Evolutionary conservation across 139 green algal genomes (phyloP), one percentile per base, ranked within the genome.

Genomic region (Picochlorum sp.): DNA sequence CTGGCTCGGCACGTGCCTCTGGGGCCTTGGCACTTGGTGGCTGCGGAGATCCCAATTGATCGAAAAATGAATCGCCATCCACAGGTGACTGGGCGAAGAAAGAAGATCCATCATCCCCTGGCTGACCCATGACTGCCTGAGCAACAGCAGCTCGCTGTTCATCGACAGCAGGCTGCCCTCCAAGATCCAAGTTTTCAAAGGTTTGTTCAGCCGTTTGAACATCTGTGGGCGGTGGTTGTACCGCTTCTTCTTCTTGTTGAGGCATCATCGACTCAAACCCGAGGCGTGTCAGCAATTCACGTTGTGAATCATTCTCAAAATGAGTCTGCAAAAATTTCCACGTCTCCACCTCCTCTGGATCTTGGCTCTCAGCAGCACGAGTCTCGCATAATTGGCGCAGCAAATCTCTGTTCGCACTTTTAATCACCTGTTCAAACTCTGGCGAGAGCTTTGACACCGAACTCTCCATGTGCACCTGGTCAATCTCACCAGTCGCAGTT

Each of bases 251-350:
- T 34, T 65, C 69, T 5, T 72, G 71, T 21, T 55, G 57, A 1
- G 73, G 49, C 16, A 90, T 68, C n/a, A 77, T 60, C 16, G 89
- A 76, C 11, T 69, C 67, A 58, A 97, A 97, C 26, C 92, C 88
- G 6, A 99, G 83, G 20, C 89, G 78, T 2, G 69, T 56, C 49
- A 97, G 79, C 63, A 97, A 75, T 65, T 89, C 59, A 54, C 75
- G 62, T 9, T 83, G 76, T 4, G 83, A 82, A 55, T 98, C 90
- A 3, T 82, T 70, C 58, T 91, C 87, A 81, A 97, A 99, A 54
- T 97, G 84, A 30, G 95, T 79, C 4, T 73, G 68, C 71, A 99
- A 72, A 69, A 98, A 95, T 1, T 72, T 60, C 93, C 93, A 99
- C 0, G 86, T 95, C 76, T 98, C 92, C 8, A 69, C 73, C 44